Percentiles rank a stretch among this genome's conserved stretches.
Conservation (phyloP, 495 filamentous ascomycete genomes). For the Penicillium tannophilum region DNA sequence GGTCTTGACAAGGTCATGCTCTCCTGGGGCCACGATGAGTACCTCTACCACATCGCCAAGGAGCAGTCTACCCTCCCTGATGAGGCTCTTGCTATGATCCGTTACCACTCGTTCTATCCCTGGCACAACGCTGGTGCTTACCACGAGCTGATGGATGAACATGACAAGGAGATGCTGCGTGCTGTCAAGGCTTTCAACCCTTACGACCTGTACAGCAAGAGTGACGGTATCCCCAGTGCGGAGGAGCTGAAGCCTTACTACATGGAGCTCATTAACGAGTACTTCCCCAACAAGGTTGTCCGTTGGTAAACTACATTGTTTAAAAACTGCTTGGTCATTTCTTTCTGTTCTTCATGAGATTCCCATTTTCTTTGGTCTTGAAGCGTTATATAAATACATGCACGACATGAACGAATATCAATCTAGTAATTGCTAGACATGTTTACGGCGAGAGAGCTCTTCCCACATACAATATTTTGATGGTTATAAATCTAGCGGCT, state of each 20-base stretch:
- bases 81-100: constrained; percentile 86
- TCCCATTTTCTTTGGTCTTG: constrained; percentile 17
- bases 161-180: constrained; percentile 74
- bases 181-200: constrained; percentile 87
- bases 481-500: too few relatives aligned
- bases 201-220: constrained; percentile 92
- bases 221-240: constrained; percentile 71
- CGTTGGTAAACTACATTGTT: constrained; percentile 62
- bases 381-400: constrained; percentile 11
- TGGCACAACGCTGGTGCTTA: constrained; percentile 85
- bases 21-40: constrained; percentile 92
- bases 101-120: constrained; percentile 88
- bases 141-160: constrained; percentile 75
- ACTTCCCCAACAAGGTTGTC: constrained; percentile 74
- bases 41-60: constrained; percentile 81
- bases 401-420: constrained; percentile 6
- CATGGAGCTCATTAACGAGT: constrained; percentile 80
- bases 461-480: too few relatives aligned
- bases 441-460: not conserved
- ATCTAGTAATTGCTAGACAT: not conserved
- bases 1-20: constrained; percentile 85
- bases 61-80: constrained; percentile 74
- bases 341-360: constrained; percentile 12
- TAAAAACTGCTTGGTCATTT: constrained; percentile 12
- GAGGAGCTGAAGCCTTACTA: constrained; percentile 78